phyloP scores from a whole-genome alignment of 225 moss, liverwort and hornwort genomes.

The Takakia lepidozioides region DNA sequence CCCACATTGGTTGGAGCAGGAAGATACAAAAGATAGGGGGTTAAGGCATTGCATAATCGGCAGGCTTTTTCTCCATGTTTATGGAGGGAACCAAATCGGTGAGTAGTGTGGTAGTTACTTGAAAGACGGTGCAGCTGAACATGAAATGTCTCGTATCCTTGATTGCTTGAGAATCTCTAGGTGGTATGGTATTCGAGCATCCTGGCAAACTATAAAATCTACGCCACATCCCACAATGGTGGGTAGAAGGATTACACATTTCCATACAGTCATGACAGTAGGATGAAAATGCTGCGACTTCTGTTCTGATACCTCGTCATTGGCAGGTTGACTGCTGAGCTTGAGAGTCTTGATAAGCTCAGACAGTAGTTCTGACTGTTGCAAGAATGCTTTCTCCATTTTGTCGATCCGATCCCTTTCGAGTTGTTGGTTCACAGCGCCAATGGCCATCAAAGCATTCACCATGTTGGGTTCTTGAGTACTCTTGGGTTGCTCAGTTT shows the following conservation, averaged over 20 bases:
- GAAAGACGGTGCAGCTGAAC: too few relatives aligned
- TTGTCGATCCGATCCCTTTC: background rate
- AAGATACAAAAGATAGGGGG: too few relatives aligned
- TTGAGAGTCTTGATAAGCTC: background rate
- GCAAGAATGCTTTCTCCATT: conserved; percentile 1
- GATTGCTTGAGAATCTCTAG: background rate
- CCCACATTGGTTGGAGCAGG: too few relatives aligned
- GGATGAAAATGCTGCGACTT: background rate
- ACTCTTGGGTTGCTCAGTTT: background rate
- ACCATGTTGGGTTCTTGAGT: background rate
- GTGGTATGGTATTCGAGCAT: too few relatives aligned
- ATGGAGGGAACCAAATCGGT: too few relatives aligned
- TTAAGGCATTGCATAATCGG: too few relatives aligned
- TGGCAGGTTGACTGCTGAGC: background rate
- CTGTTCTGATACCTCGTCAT: background rate
- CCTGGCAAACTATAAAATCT: too few relatives aligned
- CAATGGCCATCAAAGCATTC: background rate
- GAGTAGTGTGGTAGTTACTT: too few relatives aligned
- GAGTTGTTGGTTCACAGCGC: conserved; percentile 1
- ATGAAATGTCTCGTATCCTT: background rate
- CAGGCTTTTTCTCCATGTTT: too few relatives aligned
- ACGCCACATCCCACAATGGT: too few relatives aligned
- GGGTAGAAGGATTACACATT: too few relatives aligned
- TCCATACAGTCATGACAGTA: background rate
- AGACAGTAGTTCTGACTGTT: background rate